Conservation (phyloP, 176 grass and related monocot genomes). For the Carex parvula region DNA sequence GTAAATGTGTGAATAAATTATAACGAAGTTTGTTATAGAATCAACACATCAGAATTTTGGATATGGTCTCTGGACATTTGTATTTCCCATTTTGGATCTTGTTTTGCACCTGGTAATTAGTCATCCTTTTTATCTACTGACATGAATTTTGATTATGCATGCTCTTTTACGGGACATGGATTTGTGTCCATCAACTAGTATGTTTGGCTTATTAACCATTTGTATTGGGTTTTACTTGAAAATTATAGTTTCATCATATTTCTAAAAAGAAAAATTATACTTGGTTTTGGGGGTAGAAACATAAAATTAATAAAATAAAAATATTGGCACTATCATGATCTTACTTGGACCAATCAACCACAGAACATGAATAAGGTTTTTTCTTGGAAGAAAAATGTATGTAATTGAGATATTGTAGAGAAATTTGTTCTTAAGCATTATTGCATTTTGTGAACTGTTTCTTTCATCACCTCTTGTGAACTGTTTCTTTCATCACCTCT, state of each 20-base stretch:
- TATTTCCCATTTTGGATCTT: constrained; percentile 90
- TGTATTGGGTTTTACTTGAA: background rate
- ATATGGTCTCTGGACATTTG: constrained; percentile 76
- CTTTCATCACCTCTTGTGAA: background rate
- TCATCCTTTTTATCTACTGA: constrained; percentile 10
- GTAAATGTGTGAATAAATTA: constrained; percentile 41
- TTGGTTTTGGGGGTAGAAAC: constrained; percentile 1
- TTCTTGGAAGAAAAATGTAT: background rate
- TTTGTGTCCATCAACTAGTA: background rate
- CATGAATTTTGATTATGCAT: background rate
- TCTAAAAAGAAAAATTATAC: background rate
- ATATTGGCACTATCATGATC: background rate
- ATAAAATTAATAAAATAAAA: background rate
- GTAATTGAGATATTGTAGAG: background rate
- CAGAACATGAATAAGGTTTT: background rate
- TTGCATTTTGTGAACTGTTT: background rate
- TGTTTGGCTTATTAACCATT: constrained; percentile 6
- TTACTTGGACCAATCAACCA: background rate
- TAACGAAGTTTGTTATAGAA: background rate
- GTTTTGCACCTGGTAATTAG: constrained; percentile 80
- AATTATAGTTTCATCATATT: background rate
- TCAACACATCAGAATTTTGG: constrained; percentile 24
- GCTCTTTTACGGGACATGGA: background rate
- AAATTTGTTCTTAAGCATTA: background rate
- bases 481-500: background rate